These are phyloP conservation scores for Vanrija humicola DNA, from an alignment of 1,284 basidiomycete species.

Conservation along the genomic window DNA sequence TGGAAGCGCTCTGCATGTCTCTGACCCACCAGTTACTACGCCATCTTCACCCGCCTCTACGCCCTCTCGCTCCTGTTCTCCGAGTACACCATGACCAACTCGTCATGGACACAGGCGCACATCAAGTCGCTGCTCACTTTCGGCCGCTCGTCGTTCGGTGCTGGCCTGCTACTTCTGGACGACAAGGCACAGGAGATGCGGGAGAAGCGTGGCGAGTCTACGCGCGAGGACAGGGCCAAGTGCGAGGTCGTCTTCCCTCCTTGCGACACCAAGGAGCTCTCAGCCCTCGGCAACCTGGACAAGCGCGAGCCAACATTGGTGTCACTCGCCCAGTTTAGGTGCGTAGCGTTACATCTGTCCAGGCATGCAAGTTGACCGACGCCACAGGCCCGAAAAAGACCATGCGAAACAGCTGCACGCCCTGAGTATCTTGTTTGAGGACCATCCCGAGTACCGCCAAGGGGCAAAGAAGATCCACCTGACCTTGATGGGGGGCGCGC, in stretches of 20 bases:
- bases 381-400: conserved; percentile 77
- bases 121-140: conserved; percentile 63
- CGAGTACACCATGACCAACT: conserved; percentile 80
- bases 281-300: conserved; percentile 58
- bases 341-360: conserved; percentile 3
- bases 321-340: conserved; percentile 90
- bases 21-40: conserved; percentile 68
- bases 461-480: conserved; percentile 24
- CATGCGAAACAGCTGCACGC: conserved; percentile 75
- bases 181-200: conserved; percentile 7
- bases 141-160: conserved; percentile 24
- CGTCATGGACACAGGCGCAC: conserved; percentile 88
- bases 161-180: conserved; percentile 36
- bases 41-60: conserved; percentile 79
- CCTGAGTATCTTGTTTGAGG: conserved; percentile 60
- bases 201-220: conserved; percentile 18
- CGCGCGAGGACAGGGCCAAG: conserved; percentile 12
- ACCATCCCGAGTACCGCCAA: conserved; percentile 56
- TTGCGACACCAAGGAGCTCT: conserved; percentile 78
- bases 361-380: background rate
- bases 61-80: conserved; percentile 68
- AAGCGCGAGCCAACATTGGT: conserved; percentile 65
- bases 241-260: conserved; percentile 76
- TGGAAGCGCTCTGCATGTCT: conserved; percentile 14
- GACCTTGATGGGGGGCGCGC: conserved; percentile 71